A percentile compares a stretch with the other conserved stretches of the same genome.
phyloP scores from a whole-genome alignment of 345 rosid genomes.

The Boechera stricta region DNA sequence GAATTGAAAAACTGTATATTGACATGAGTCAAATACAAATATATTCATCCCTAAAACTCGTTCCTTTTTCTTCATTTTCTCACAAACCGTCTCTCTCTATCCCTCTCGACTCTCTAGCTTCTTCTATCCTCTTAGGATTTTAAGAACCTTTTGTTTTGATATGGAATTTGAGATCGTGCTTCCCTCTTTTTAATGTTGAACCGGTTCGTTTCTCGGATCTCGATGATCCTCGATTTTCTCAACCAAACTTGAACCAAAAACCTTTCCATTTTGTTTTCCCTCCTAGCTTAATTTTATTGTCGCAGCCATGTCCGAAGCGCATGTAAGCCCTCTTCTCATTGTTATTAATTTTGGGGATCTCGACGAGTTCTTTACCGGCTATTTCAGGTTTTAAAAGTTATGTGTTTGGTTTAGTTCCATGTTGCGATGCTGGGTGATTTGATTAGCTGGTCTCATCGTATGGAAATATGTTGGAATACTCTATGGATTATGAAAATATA shows the following conservation, averaged over 20 bases:
- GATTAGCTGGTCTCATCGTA: neutral
- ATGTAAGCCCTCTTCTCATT: constrained; percentile 53
- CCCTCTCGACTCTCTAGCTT: constrained; percentile 33
- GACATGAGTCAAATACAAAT: too few species aligned
- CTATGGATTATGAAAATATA: neutral
- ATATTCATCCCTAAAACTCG: constrained; percentile 18
- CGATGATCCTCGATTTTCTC: constrained; percentile 48
- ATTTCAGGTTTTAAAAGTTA: neutral
- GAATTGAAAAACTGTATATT: neutral
- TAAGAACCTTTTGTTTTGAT: constrained; percentile 26
- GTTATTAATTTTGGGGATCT: constrained; percentile 19
- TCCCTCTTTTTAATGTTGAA: constrained; percentile 23
- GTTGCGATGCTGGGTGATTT: constrained; percentile 1
- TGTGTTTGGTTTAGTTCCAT: constrained; percentile 4
- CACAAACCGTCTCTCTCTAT: constrained; percentile 45
- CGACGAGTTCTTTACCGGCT: neutral
- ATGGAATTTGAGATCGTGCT: constrained; percentile 36
- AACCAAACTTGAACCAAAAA: constrained; percentile 38
- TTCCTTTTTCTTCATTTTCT: constrained; percentile 8
- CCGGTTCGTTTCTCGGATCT: constrained; percentile 45
- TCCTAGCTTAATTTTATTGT: constrained; percentile 29
- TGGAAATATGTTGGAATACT: constrained; percentile 4
- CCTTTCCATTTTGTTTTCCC: constrained; percentile 10
- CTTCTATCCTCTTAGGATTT: constrained; percentile 7
- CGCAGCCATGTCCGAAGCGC: constrained; percentile 89